Base-by-base conservation (phyloP, 495 filamentous ascomycete species). In the Aspergillus sclerotiicarbonarius region DNA sequence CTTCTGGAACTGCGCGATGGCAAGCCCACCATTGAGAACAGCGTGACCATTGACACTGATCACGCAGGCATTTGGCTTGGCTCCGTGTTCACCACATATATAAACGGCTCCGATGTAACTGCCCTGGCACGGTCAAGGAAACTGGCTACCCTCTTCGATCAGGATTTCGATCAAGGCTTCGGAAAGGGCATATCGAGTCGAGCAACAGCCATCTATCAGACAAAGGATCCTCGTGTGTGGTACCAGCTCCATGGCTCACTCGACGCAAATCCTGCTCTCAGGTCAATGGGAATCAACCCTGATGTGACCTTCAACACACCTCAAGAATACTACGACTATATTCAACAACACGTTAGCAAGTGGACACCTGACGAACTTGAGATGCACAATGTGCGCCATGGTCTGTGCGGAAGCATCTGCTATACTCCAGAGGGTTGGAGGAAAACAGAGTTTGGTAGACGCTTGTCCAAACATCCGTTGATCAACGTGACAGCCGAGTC, bases 191-290 rank as follows among this genome's bases (percentile, higher is more conserved):
- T 64, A 45, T 32, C 61, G 7, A 51, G 32, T 7, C 56, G 68
- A 33, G 52, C 70, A 1, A 71, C 67, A 4, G 66, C 69, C 1
- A 56, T 74, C 8, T 71, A 72, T 31, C 62, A 59, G 8, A 72
- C 69, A 0, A 69, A 68, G 25, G 54, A 67, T 33, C 41, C 59
- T 0, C 51, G 53, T 6, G 65, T 70, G 5, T 72, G 66, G 66
- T 74, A 69, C 44, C 71, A 74, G 46, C 60, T 74, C 4, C 69
- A 74, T 29, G 71, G 69, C 1, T 72, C 67, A 0, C 44, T 74
- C 4, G 53, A 74, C 48, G 66, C 69, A 3, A 48, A 56, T 1
- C 48, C 56, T 29, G 56, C 56, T 0, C 66, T 72, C 4, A 8
- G 48, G 7, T 60, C 63, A 0, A 67, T 74, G 63, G 67, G 67